Conservation (phyloP, 2,329 filamentous ascomycete genomes). For the Sphaerostilbella broomeana region DNA sequence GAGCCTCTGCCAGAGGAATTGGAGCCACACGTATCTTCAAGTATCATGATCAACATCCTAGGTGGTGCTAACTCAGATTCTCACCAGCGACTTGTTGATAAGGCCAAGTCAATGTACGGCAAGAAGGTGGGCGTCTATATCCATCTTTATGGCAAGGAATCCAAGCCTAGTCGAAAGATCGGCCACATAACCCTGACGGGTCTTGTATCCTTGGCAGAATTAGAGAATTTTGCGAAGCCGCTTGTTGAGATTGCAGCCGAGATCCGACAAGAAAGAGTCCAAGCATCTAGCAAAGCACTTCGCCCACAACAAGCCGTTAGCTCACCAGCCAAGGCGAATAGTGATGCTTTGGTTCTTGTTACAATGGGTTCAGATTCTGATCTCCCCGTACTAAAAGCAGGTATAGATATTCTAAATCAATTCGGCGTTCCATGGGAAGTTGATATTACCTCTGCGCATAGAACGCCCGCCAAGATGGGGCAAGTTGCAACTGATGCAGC, state of each 20-base stretch:
- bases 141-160: slow-evolving; percentile 88
- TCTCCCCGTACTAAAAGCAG: slow-evolving; percentile 59
- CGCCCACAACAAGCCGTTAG: slow-evolving; percentile 25
- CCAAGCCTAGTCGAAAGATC: slow-evolving; percentile 86
- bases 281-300: slow-evolving; percentile 32
- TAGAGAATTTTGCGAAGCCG: slow-evolving; percentile 53
- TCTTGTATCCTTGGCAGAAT: slow-evolving; percentile 58
- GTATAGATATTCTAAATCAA: slow-evolving; percentile 58
- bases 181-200: slow-evolving; percentile 84
- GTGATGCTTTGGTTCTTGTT: slow-evolving; percentile 59
- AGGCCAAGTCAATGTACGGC: slow-evolving; percentile 38
- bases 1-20: slow-evolving; percentile 50
- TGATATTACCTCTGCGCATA: slow-evolving; percentile 73
- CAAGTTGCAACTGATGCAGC: slow-evolving; percentile 58
- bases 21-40: slow-evolving; percentile 50
- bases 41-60: slow-evolving; percentile 77
- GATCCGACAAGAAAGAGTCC: slow-evolving; percentile 50
- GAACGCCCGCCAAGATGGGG: slow-evolving; percentile 65
- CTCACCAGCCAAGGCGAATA: slow-evolving; percentile 12
- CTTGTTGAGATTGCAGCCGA: slow-evolving; percentile 59
- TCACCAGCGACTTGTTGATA: slow-evolving; percentile 46
- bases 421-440: slow-evolving; percentile 67
- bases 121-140: slow-evolving; percentile 50
- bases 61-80: slow-evolving; percentile 61
- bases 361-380: slow-evolving; percentile 84